Conservation (phyloP, 495 filamentous ascomycete species). For the Aspergillus ellipticus region DNA sequence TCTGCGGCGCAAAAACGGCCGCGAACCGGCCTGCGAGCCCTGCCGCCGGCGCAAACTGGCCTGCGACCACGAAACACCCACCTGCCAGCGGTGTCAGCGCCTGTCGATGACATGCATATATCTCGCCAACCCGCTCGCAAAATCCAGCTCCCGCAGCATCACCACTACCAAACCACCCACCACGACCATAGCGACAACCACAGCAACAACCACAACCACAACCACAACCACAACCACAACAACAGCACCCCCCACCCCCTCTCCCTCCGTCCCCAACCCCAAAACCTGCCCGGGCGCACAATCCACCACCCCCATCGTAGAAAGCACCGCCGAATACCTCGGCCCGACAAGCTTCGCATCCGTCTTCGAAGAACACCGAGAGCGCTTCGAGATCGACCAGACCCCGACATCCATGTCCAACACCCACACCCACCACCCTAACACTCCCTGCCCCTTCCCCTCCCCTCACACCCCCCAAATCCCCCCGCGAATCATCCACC, state of each 20-base stretch:
- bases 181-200: neutral
- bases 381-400: constrained; percentile 2
- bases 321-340: constrained; percentile 4
- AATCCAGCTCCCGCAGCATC: neutral
- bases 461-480: neutral
- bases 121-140: neutral
- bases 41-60: constrained; percentile 6
- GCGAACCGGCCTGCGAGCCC: constrained; percentile 2
- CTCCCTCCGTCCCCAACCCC: no score
- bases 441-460: no score
- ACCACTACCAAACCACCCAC: neutral
- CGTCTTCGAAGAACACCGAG: constrained; percentile 4
- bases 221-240: neutral
- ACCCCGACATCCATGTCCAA: neutral
- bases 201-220: neutral
- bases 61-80: constrained; percentile 1
- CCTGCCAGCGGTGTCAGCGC: neutral
- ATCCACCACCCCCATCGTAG: neutral
- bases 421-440: neutral
- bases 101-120: neutral
- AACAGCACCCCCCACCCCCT: no score
- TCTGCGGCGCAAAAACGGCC: constrained; percentile 2
- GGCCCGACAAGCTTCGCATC: constrained; percentile 5
- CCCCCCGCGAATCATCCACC: neutral
- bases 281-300: neutral